Evolutionary conservation across 164 flowering plant genomes (phyloP).

Genomic region (Dillenia suffruticosa): DNA sequence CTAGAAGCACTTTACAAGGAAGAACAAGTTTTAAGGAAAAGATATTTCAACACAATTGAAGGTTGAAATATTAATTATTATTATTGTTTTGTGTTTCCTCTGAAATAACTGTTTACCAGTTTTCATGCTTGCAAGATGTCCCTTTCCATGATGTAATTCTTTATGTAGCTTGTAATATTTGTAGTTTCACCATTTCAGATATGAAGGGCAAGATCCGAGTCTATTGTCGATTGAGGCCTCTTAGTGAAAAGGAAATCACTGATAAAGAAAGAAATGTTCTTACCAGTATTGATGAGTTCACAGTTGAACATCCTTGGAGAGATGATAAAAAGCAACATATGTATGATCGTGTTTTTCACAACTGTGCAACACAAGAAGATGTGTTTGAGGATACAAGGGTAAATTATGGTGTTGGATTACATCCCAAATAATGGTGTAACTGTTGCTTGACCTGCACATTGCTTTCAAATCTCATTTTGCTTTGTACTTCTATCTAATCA

Average conservation of each 20-base stretch:
- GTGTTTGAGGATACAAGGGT: conserved; percentile 95
- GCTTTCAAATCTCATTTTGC: too few species aligned
- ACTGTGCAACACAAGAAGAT: conserved; percentile 72
- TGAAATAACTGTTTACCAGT: not conserved
- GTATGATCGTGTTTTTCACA: conserved; percentile 90
- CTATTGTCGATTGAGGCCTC: conserved; percentile 83
- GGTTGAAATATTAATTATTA: conserved; percentile 31
- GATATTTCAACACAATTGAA: conserved; percentile 93
- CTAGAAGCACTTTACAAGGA: conserved; percentile 82
- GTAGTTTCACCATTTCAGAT: conserved; percentile 34
- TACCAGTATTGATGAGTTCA: conserved; percentile 69
- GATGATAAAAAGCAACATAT: conserved; percentile 89
- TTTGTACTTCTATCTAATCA: too few species aligned
- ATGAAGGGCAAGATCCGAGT: conserved; percentile 99
- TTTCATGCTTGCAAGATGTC: not conserved
- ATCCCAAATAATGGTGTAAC: not conserved
- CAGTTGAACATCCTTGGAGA: conserved; percentile 92
- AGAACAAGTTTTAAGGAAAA: conserved; percentile 84
- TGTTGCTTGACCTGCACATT: not conserved
- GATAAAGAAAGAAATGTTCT: conserved; percentile 58
- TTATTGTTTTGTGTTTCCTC: too few species aligned
- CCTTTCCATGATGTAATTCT: too few species aligned
- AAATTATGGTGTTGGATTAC: conserved; percentile 11
- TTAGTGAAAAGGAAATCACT: conserved; percentile 62
- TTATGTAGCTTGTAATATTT: too few species aligned